Evolutionary conservation across 176 grass and related monocot species (phyloP), one percentile per base, ranked within the genome.

Genomic region (Chloris gayana): DNA sequence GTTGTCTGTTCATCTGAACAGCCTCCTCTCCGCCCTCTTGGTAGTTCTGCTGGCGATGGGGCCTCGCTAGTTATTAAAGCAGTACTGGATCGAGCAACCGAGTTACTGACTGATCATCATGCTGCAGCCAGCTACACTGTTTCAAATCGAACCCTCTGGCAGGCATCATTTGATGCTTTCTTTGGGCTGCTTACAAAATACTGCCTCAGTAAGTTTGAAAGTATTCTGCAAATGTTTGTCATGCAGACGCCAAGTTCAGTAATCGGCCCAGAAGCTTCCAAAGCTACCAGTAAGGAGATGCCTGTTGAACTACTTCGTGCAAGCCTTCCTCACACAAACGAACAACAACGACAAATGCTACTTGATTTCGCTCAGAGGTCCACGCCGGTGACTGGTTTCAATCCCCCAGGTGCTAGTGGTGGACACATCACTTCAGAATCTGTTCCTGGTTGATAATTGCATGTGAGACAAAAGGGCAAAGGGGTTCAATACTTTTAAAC

Each of bases 161-260:
- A 99, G 76, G 88, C 97, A 50, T 99, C 97, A 53, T 99, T 99
- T 79, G 93, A 96, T 82, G 93, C 91, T 81, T 99, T 99, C 87
- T 99, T 99, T 79, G 91, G 81, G 66, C 93, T 99, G 78, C 88
- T 99, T 29, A 91, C 93, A 37, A 93, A 99, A 63, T 99, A 96
- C 59, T 99, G 93, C 68, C 38, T 91, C 72, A 91, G 88, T 42
- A 99, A 99, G 88, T 96, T 91, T 74, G 93, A 96, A 70, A 99
- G 97, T 82, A 99, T 99, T 69, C 29, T 80, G 78, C 93, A 93
- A 75, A 91, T 91, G 91, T 86, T 91, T 79, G 70, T 90, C 27
- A 79, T 84, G 87, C 90, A 95, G 57, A 33, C 86, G 70, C 67
- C 88, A 51, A 80, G 86, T 80, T 77, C 86, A 27, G 85, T 73